Evolutionary conservation across 768 basidiomycete genomes (phyloP).

Genomic region (Phaffia australis): DNA sequence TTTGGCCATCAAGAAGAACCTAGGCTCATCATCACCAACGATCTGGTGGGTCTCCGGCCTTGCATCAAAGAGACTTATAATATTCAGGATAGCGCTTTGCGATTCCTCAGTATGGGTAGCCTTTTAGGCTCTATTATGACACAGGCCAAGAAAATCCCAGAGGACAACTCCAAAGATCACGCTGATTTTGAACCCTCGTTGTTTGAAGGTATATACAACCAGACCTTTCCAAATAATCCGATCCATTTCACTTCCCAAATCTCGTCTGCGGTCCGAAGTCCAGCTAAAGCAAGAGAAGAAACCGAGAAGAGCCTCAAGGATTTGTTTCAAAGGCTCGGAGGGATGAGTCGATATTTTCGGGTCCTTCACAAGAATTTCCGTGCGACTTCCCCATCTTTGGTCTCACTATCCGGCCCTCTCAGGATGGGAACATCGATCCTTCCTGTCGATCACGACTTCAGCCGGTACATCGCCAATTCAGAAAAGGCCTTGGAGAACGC

Average conservation of each 20-base stretch:
- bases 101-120: conserved; percentile 82
- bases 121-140: conserved; percentile 65
- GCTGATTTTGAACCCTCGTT: conserved; percentile 64
- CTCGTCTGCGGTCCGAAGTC: too few relatives aligned
- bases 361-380: conserved; percentile 69
- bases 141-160: conserved; percentile 24
- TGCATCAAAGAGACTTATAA: conserved; percentile 73
- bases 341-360: conserved; percentile 72
- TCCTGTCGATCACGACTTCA: conserved; percentile 82
- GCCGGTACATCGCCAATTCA: conserved; percentile 63
- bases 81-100: conserved; percentile 66
- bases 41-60: conserved; percentile 84
- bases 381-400: conserved; percentile 72
- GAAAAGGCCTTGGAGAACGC: conserved; percentile 60
- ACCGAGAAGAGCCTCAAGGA: conserved; percentile 54
- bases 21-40: conserved; percentile 78
- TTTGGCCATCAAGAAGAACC: conserved; percentile 45
- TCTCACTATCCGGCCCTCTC: conserved; percentile 78
- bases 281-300: too few relatives aligned
- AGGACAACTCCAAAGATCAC: conserved; percentile 53
- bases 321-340: conserved; percentile 54
- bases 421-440: conserved; percentile 88
- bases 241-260: too few relatives aligned
- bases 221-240: conserved; percentile 48
- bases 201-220: conserved; percentile 64